Base-by-base conservation (phyloP, 495 filamentous ascomycete genomes). In the Hyaloscypha hepaticicola region DNA sequence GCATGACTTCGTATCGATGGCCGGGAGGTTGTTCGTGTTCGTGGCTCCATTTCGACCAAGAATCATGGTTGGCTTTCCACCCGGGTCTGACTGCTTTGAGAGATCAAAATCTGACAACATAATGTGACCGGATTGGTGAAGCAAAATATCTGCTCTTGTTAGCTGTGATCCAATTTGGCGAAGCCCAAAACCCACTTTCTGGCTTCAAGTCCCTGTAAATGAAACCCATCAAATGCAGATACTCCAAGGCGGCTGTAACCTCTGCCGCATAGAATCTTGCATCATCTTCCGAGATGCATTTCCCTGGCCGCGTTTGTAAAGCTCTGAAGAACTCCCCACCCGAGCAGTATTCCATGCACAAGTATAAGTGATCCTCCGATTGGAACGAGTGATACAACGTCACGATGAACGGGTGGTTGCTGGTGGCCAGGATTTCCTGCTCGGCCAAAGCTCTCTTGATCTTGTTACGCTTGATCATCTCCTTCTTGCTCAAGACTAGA, bases 401-500 rank as follows among this genome's bases (percentile, higher is more conserved):
- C 61, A 99, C 95, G 74, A 99, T 99, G 73, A 99, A 99, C 0
- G 95, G 95, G 72, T 99, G 95, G 68, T 99, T 99, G 79, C 94
- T 97, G 5, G 95, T 99, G 22, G 95, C 95, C 51, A 99, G 78
- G 72, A 99, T 99, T 73, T 99, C 95, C 76, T 99, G 95, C 76
- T 99, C 95, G 27, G 95, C 95, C 73, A 99, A 79, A 53, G 95
- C 95, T 69, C 95, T 87, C 82, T 99, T 99, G 82, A 99, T 99
- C 84, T 99, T 99, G 78, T 99, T 99, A 33, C 95, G 88, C 81
- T 99, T 99, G 80, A 99, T 99, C 95, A 99, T 99, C 80, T 99
- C 95, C 82, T 97, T 97, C 79, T 99, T 99, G 83, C 93, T 98
- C 78, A 99, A 70, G 11, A 99, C 95, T 99, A 73, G 25, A 51